Percentiles rank a stretch among this genome's conserved stretches.
These are phyloP conservation scores for Oryza meridionalis DNA, from an alignment of 176 grass and related monocot species.

Conservation along the genomic window DNA sequence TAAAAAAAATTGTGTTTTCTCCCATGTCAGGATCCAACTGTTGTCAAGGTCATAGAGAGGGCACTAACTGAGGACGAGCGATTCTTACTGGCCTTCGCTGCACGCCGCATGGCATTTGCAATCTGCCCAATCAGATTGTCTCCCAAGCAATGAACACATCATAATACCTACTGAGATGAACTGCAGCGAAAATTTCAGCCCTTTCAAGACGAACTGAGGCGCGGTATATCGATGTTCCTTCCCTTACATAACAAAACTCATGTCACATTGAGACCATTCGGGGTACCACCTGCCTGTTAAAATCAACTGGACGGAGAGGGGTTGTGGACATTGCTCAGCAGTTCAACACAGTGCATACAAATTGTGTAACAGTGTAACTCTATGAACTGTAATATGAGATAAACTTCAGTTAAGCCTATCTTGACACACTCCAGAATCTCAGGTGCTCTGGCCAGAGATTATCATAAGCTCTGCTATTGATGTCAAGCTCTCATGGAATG, in stretches of 20 bases:
- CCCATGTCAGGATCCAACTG: constrained; percentile 68
- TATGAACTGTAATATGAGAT: constrained; percentile 25
- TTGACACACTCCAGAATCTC: not conserved
- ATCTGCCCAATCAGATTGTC: constrained; percentile 78
- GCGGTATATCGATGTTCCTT: not conserved
- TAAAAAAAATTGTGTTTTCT: not conserved
- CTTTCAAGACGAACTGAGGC: not conserved
- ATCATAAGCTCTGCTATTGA: not conserved
- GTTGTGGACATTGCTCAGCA: not conserved
- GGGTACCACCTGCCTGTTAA: not conserved
- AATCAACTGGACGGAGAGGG: not conserved
- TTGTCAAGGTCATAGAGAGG: constrained; percentile 89
- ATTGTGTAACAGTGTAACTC: constrained; percentile 19
- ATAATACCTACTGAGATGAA: not conserved
- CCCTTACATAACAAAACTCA: constrained; percentile 23
- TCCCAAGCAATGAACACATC: constrained; percentile 53
- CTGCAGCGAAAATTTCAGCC: not conserved
- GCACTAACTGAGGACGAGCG: constrained; percentile 74
- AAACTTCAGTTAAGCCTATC: not conserved
- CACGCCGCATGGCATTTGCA: constrained; percentile 82
- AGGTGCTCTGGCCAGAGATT: not conserved
- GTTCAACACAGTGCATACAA: constrained; percentile 16
- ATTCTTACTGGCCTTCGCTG: constrained; percentile 83
- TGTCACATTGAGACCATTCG: not conserved
- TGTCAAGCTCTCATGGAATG: constrained; percentile 50